Evolutionary conservation across 306 rosid genomes (phyloP).

Genomic region (Cucurbita argyrosperma): DNA sequence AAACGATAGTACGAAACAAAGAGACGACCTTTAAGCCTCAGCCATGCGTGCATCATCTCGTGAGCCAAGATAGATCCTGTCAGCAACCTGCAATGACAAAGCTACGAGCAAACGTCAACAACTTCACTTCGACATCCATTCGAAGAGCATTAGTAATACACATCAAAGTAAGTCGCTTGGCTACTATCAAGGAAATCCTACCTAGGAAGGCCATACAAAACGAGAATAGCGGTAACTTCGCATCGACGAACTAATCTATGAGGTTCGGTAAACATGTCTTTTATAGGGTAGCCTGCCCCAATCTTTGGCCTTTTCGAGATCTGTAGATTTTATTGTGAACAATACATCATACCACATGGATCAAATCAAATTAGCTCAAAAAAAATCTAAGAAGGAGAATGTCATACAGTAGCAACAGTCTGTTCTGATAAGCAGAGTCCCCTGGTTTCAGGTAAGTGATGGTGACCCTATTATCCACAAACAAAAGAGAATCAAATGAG

Average conservation of each 20-base stretch:
- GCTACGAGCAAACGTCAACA: background rate
- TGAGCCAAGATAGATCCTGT: conserved; percentile 95
- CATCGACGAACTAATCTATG: conserved; percentile 60
- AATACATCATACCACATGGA: background rate
- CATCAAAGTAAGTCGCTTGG: background rate
- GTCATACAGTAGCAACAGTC: conserved; percentile 67
- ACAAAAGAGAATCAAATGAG: conserved; percentile 6
- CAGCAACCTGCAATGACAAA: conserved; percentile 40
- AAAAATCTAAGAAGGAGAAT: background rate
- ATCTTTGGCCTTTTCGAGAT: conserved; percentile 68
- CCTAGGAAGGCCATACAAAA: conserved; percentile 97
- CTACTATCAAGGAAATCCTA: conserved; percentile 10
- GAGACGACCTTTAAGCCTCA: conserved; percentile 70
- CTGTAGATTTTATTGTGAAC: conserved; percentile 21
- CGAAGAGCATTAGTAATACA: background rate
- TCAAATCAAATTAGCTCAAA: background rate
- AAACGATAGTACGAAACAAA: conserved; percentile 4
- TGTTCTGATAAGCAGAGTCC: conserved; percentile 98
- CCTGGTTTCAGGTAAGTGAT: conserved; percentile 89
- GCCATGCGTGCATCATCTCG: conserved; percentile 99
- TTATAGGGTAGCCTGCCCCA: conserved; percentile 60
- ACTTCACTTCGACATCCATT: background rate
- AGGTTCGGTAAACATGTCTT: conserved; percentile 88
- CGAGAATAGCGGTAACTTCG: conserved; percentile 94
- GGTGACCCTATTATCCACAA: conserved; percentile 63